Conservation (phyloP, 805 yeast genomes). For the Candida lessepsii region DNA sequence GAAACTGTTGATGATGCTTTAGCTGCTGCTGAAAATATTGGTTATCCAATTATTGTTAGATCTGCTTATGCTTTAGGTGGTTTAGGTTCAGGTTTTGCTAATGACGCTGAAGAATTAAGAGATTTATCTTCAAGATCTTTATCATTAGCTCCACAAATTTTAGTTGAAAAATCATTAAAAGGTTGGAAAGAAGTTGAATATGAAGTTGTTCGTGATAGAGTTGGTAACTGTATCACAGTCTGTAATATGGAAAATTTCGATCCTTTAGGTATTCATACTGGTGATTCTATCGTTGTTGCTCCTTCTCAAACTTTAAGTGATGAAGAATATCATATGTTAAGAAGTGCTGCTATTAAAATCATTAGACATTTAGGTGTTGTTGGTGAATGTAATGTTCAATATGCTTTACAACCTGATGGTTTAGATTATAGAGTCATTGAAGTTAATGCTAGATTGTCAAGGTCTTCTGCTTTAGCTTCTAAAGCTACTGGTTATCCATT, state of each 20-base stretch:
- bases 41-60: constrained; percentile 94
- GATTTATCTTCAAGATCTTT: constrained; percentile 88
- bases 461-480: constrained; percentile 98
- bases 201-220: constrained; percentile 97
- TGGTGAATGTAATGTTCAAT: constrained; percentile 98
- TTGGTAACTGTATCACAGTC: constrained; percentile 96
- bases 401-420: constrained; percentile 94
- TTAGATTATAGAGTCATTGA: constrained; percentile 96
- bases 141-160: constrained; percentile 89
- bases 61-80: constrained; percentile 98
- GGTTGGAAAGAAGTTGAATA: constrained; percentile 99
- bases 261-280: constrained; percentile 97
- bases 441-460: constrained; percentile 94
- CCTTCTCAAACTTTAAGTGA: constrained; percentile 97
- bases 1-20: constrained; percentile 77
- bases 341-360: constrained; percentile 96
- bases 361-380: constrained; percentile 97
- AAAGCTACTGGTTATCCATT: constrained; percentile 98
- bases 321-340: constrained; percentile 95
- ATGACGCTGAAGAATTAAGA: constrained; percentile 77
- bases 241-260: constrained; percentile 99
- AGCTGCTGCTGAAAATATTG: constrained; percentile 78
- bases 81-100: constrained; percentile 96
- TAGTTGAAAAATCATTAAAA: constrained; percentile 94
- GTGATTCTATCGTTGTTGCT: constrained; percentile 98